Evolutionary conservation across 2,329 filamentous ascomycete genomes (phyloP).

Genomic region (Penicillium brevicompactum): DNA sequence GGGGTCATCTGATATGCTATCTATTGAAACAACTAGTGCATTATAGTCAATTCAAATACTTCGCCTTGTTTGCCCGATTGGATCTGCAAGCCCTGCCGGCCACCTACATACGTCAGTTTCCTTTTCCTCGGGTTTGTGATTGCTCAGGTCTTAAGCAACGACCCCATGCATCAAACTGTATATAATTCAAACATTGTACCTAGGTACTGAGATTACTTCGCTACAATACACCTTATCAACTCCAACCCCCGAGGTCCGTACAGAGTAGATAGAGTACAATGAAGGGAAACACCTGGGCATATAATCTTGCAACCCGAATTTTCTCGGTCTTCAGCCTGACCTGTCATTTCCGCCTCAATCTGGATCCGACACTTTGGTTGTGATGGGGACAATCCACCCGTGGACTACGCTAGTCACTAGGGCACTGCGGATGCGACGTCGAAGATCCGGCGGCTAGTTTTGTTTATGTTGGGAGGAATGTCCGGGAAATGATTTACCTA

Average conservation of each 20-base stretch:
- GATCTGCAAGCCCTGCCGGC: constrained; percentile 4
- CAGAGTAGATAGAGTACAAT: not conserved
- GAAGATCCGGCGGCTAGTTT: not conserved
- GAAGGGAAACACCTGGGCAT: too few species aligned
- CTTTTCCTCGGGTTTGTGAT: constrained; percentile 9
- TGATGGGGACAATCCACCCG: constrained; percentile 13
- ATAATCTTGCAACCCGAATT: not conserved
- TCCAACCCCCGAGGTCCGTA: not conserved
- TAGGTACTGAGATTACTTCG: not conserved
- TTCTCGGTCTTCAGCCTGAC: not conserved
- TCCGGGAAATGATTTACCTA: not conserved
- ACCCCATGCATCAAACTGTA: not conserved
- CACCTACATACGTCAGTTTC: constrained; percentile 13
- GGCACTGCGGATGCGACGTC: not conserved
- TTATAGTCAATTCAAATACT: constrained; percentile 1
- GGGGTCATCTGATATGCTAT: constrained; percentile 5
- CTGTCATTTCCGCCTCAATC: constrained; percentile 17
- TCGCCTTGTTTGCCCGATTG: constrained; percentile 2
- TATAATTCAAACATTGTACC: not conserved
- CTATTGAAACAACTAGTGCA: constrained; percentile 1
- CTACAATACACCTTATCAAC: too few species aligned
- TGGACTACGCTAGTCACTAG: not conserved
- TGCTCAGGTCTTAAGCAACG: constrained; percentile 6
- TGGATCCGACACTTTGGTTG: constrained; percentile 24
- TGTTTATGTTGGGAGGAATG: not conserved